Conservation (phyloP, 768 basidiomycete genomes). For the Brasilioporus rufonigricans region DNA sequence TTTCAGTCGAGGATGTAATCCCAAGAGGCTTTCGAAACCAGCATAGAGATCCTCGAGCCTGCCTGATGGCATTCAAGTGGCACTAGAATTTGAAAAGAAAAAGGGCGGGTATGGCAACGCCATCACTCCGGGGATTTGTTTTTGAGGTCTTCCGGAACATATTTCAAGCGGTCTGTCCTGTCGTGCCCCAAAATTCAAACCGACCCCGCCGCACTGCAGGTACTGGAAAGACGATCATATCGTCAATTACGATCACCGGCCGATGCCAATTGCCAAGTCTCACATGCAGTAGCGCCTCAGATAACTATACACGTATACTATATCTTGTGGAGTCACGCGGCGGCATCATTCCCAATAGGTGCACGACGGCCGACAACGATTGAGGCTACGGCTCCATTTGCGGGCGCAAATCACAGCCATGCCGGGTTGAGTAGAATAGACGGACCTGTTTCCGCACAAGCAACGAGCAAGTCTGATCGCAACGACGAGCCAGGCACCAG, state of each 20-base stretch:
- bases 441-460: background rate
- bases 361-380: background rate
- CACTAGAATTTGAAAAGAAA: slow-evolving; percentile 3
- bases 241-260: background rate
- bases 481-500: slow-evolving; percentile 1
- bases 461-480: background rate
- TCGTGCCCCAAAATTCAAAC: background rate
- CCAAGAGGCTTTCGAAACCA: background rate
- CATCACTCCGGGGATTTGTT: background rate
- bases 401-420: no score
- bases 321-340: background rate
- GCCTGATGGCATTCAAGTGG: background rate
- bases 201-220: no score
- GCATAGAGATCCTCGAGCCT: background rate
- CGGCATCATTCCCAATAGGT: slow-evolving; percentile 7
- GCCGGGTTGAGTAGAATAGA: background rate
- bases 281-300: background rate
- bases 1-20: background rate
- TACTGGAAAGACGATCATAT: background rate
- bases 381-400: no score
- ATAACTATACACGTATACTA: slow-evolving; percentile 1
- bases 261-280: background rate
- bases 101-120: background rate
- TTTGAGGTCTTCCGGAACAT: background rate
- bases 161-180: background rate